These are phyloP conservation scores for Echinochloa phyllopogon DNA, from an alignment of 176 grass and related monocot species.

Conservation along the genomic window DNA sequence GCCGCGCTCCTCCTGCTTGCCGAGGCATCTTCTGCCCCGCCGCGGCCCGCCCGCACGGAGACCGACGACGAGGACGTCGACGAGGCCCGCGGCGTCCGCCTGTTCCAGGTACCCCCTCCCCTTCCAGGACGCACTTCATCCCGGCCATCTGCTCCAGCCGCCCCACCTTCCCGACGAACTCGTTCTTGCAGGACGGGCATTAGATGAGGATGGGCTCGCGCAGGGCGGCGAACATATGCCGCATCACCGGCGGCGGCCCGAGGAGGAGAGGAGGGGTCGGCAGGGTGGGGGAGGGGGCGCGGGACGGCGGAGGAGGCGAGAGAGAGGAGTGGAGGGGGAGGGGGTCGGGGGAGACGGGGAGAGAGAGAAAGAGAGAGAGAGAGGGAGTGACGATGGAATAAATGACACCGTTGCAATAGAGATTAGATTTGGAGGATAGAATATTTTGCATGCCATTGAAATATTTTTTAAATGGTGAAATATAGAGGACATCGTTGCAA, in stretches of 20 bases:
- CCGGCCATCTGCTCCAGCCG: neutral
- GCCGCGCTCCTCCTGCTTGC: constrained; percentile 35
- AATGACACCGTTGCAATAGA: no score
- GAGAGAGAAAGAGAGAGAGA: no score
- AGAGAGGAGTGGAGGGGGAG: no score
- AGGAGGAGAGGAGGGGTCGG: no score
- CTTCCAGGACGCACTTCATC: neutral
- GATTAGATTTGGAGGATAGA: no score
- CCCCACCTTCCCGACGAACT: neutral
- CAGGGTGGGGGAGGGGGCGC: no score
- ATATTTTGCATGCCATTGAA: no score
- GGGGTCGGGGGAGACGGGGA: no score
- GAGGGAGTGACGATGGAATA: no score
- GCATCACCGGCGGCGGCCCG: neutral
- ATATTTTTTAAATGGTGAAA: no score
- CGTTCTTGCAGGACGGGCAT: constrained; percentile 22
- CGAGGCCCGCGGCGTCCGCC: constrained; percentile 49
- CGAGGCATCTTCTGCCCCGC: neutral
- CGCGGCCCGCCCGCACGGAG: constrained; percentile 32
- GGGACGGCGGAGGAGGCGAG: no score
- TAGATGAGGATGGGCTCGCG: neutral
- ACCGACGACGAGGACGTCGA: constrained; percentile 44
- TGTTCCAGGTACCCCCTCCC: constrained; percentile 43
- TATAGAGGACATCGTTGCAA: no score
- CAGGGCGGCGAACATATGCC: neutral